Conservation (phyloP, 345 rosid species). For the Salix exigua region DNA sequence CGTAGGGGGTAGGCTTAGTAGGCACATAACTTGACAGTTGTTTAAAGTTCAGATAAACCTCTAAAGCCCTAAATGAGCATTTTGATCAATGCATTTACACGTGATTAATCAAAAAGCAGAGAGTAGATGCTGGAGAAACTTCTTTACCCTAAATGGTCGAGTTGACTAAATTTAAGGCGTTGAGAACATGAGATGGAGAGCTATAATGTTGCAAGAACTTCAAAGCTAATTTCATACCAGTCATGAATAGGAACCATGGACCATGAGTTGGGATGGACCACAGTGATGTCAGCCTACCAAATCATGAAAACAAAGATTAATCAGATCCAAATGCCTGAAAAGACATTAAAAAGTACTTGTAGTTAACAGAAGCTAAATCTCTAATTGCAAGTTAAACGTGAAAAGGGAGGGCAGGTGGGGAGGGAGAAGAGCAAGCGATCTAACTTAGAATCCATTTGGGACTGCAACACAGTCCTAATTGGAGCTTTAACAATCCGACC, state of each 20-base stretch:
- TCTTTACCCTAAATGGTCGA: neutral
- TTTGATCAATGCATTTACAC: neutral
- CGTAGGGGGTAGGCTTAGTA: neutral
- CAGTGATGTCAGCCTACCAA: constrained; percentile 61
- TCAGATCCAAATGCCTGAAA: constrained; percentile 7
- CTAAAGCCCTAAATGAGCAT: neutral
- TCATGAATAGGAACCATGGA: constrained; percentile 64
- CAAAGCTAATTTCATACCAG: constrained; percentile 33
- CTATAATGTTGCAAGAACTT: neutral
- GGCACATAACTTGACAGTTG: neutral
- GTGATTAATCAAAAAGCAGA: neutral
- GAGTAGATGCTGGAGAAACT: neutral
- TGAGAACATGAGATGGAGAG: neutral
- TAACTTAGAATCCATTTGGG: neutral
- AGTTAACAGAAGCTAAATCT: neutral
- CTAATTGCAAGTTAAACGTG: neutral
- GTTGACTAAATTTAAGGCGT: neutral
- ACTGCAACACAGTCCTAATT: neutral
- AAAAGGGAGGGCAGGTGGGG: neutral
- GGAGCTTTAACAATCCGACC: constrained; percentile 29
- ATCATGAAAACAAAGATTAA: constrained; percentile 8
- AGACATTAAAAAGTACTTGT: neutral
- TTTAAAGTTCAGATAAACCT: constrained; percentile 1
- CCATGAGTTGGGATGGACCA: constrained; percentile 51
- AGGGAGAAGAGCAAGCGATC: neutral